A percentile compares a stretch with the other conserved stretches of the same genome.
Conservation (phyloP, 2,329 filamentous ascomycete genomes). For the Phoma sp. region DNA sequence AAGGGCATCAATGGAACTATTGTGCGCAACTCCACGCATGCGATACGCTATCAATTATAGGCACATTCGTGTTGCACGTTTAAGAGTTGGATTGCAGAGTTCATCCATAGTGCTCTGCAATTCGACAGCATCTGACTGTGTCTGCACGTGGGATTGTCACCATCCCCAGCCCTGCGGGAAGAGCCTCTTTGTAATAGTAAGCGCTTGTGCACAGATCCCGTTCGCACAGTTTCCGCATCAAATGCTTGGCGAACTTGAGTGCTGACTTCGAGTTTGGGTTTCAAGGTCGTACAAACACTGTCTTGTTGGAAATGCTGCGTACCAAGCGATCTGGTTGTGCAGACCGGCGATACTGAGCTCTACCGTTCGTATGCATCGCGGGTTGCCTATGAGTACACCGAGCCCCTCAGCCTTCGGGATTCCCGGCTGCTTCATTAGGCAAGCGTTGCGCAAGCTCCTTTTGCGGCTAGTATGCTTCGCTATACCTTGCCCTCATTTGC, state of each 20-base stretch:
- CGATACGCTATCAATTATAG: neutral
- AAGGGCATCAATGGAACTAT: neutral
- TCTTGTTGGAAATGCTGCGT: neutral
- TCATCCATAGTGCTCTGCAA: neutral
- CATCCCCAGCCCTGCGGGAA: slow-evolving; percentile 25
- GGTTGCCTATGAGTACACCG: slow-evolving; percentile 16
- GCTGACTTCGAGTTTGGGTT: slow-evolving; percentile 23
- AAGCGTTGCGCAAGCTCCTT: slow-evolving; percentile 20
- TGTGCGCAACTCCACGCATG: neutral
- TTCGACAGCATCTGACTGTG: slow-evolving; percentile 5
- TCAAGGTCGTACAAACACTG: neutral
- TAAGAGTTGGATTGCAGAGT: neutral
- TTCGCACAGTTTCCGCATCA: slow-evolving; percentile 21
- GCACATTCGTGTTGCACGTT: neutral
- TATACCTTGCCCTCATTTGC: slow-evolving; percentile 13
- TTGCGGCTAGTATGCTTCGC: slow-evolving; percentile 16
- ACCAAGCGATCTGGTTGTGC: neutral
- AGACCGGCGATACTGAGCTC: slow-evolving; percentile 8
- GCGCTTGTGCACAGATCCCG: slow-evolving; percentile 36
- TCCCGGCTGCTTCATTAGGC: slow-evolving; percentile 14
- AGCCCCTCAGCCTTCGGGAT: slow-evolving; percentile 15
- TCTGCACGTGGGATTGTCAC: slow-evolving; percentile 21
- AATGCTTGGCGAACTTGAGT: slow-evolving; percentile 33
- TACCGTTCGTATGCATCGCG: slow-evolving; percentile 19
- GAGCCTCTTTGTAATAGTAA: slow-evolving; percentile 31